Percentiles rank a stretch among this genome's conserved stretches.
phyloP scores from a whole-genome alignment of 495 filamentous ascomycete species.

The Podospora anserina region DNA sequence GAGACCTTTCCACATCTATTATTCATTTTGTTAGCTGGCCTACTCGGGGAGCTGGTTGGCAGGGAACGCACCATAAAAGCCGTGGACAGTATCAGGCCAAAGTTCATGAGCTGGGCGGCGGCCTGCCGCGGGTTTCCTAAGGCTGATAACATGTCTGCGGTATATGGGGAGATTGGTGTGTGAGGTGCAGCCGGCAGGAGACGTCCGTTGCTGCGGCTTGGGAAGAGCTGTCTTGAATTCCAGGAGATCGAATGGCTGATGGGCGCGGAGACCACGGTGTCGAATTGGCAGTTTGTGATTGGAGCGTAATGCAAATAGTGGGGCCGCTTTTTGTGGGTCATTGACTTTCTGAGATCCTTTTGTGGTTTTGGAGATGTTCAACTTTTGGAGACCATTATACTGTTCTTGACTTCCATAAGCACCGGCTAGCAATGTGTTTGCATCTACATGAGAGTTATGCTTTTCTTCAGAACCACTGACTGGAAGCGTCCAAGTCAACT shows the following conservation, averaged over 20 bases:
- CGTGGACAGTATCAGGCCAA: conserved; percentile 88
- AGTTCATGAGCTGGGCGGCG: conserved; percentile 88
- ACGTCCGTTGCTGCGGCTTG: conserved; percentile 11
- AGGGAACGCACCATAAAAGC: conserved; percentile 70
- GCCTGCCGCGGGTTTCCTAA: conserved; percentile 77
- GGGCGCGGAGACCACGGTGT: conserved; percentile 18
- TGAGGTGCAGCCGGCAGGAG: background rate
- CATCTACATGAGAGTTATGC: too few species aligned
- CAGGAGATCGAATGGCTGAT: background rate
- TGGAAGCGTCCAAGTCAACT: too few species aligned
- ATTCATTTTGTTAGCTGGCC: background rate
- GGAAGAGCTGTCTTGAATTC: background rate
- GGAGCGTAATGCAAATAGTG: conserved; percentile 17
- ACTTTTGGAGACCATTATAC: background rate
- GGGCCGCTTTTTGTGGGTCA: conserved; percentile 6
- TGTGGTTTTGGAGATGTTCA: background rate
- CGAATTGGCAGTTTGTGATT: conserved; percentile 27
- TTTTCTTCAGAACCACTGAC: too few species aligned
- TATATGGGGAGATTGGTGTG: background rate
- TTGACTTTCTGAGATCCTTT: background rate
- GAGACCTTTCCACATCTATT: conserved; percentile 86
- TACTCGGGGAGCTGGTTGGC: background rate
- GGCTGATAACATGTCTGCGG: conserved; percentile 63
- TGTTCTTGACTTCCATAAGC: background rate
- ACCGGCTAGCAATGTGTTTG: too few species aligned